Conservation (phyloP, 495 filamentous ascomycete species). For the Choiromyces venosus region DNA sequence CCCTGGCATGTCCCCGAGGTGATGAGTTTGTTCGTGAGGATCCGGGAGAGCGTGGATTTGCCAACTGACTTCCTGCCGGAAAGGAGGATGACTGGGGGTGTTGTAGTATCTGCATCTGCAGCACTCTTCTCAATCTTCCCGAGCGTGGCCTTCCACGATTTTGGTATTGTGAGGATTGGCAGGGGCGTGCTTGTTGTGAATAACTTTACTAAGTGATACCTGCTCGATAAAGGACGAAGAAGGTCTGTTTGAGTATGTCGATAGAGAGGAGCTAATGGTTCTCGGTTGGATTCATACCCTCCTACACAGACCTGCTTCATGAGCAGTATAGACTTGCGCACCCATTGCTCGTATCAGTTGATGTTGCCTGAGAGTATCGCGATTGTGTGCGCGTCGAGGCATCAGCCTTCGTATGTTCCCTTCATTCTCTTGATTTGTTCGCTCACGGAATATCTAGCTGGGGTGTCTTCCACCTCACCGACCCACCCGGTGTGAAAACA, state of each 20-base stretch:
- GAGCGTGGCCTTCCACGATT: too few relatives aligned
- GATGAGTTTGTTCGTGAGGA: slow-evolving; percentile 56
- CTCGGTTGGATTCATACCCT: slow-evolving; percentile 97
- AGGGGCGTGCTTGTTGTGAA: too few relatives aligned
- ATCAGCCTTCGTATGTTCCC: slow-evolving; percentile 60
- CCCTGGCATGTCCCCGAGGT: slow-evolving; percentile 44
- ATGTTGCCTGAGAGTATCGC: slow-evolving; percentile 95
- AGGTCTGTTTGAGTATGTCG: slow-evolving; percentile 78
- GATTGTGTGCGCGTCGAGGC: slow-evolving; percentile 88
- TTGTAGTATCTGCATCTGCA: too few relatives aligned
- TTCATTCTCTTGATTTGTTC: neutral
- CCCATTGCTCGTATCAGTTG: slow-evolving; percentile 84
- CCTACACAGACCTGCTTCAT: slow-evolving; percentile 96
- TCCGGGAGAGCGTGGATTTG: slow-evolving; percentile 63
- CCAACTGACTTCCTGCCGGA: too few relatives aligned
- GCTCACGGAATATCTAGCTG: slow-evolving; percentile 52
- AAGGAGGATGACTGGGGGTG: too few relatives aligned
- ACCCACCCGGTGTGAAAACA: slow-evolving; percentile 78
- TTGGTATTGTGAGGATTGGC: too few relatives aligned
- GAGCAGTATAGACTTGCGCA: slow-evolving; percentile 89
- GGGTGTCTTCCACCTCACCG: slow-evolving; percentile 87
- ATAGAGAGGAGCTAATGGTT: slow-evolving; percentile 76
- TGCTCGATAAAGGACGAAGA: slow-evolving; percentile 87
- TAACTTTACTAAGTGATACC: slow-evolving; percentile 79
- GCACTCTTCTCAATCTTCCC: too few relatives aligned